phyloP scores from a whole-genome alignment of 305 asterid species.

The Fraxinus angustifolia region DNA sequence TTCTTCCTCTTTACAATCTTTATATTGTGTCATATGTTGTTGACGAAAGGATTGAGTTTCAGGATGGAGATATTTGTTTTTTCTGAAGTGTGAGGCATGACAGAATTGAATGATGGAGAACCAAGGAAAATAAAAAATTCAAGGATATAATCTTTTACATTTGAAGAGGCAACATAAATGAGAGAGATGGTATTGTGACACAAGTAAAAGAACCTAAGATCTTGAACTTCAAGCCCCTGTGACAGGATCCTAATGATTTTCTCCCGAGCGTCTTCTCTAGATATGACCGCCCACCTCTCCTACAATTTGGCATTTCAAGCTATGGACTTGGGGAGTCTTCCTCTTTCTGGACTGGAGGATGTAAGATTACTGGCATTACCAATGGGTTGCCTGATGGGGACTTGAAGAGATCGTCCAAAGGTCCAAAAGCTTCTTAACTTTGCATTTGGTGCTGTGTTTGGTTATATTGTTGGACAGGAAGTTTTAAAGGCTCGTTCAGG shows the following conservation, averaged over 20 bases:
- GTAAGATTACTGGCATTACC: background rate
- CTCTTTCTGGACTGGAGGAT: background rate
- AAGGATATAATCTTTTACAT: slow-evolving; percentile 30
- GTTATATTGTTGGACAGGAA: background rate
- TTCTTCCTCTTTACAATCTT: slow-evolving; percentile 30
- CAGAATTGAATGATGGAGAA: slow-evolving; percentile 33
- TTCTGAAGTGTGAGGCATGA: slow-evolving; percentile 33
- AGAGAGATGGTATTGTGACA: slow-evolving; percentile 34
- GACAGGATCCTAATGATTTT: slow-evolving; percentile 28
- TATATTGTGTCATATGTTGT: slow-evolving; percentile 32
- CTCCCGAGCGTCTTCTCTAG: slow-evolving; percentile 38
- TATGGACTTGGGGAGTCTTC: slow-evolving; percentile 16
- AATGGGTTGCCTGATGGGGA: background rate
- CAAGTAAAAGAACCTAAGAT: slow-evolving; percentile 36
- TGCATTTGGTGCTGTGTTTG: background rate
- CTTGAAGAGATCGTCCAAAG: background rate
- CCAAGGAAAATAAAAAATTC: slow-evolving; percentile 28
- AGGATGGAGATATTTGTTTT: slow-evolving; percentile 36
- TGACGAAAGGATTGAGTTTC: slow-evolving; percentile 42
- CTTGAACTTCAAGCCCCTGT: slow-evolving; percentile 30
- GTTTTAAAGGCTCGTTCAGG: background rate
- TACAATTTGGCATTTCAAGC: slow-evolving; percentile 40
- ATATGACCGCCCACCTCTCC: slow-evolving; percentile 32
- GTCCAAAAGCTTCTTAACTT: background rate
- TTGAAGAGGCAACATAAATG: slow-evolving; percentile 33